Evolutionary conservation across 495 filamentous ascomycete genomes (phyloP), one percentile per base, ranked within the genome.

Genomic region (Pyrenula aspistea): DNA sequence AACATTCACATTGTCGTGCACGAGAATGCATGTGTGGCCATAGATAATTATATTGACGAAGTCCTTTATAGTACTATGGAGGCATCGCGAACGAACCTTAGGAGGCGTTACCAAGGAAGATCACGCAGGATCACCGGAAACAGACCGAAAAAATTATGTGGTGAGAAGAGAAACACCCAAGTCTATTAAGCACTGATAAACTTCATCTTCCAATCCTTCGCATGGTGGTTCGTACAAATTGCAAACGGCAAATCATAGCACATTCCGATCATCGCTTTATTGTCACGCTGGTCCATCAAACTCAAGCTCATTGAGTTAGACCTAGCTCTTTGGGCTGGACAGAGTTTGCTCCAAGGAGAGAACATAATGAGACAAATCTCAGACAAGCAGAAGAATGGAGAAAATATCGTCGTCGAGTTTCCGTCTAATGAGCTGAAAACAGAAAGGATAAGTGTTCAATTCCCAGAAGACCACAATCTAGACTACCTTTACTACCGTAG

Each of bases 131-230:
- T 22, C 25, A 21, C n/a, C 19, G 22, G 42, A 56, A 49, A 42
- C 31, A 42, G 15, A 42, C 49, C 55, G 10, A 53, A 53, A 20
- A 56, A 55, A 0, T 42, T 56, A 2, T 12, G 53, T 2, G 24
- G 24, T 10, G 25, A 23, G 21, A 23, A 53, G 23, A 24, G 48
- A 53, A 56, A 56, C n/a, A 42, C 22, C 8, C 1, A 56, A 53
- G 55, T 20, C 10, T 56, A 56, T 25, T 59, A 51, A 22, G 58
- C 56, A 48, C 53, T 61, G 24, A 57, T 61, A n/a, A 58, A 61
- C 53, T 61, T 61, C 53, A 36, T 61, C 20, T 57, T 57, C n/a
- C 49, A 58, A 23, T 25, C 31, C 2, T 23, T 56, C 50, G 59
- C 51, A 21, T 48, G 58, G 0, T 55, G 55, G 3, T n/a, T 61